Base-by-base conservation (phyloP, 768 basidiomycete species). In the Russula abietina region DNA sequence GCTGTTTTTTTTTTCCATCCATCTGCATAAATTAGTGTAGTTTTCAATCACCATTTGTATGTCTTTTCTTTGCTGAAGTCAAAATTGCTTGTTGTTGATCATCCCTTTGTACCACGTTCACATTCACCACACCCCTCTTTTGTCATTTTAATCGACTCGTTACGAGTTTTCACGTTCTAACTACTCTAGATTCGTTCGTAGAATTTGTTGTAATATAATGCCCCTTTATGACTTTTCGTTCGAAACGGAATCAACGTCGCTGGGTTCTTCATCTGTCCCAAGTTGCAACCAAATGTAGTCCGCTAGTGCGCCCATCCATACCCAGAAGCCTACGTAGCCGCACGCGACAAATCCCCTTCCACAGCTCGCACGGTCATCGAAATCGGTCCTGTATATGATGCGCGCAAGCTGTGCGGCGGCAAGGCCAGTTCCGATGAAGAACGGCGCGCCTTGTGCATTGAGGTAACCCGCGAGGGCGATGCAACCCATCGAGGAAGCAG, bases 291-390 rank as follows among this genome's bases (percentile, higher is more conserved):
- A 60, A 7, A 71, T 69, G 70, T 92, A 93, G 74, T 97, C 93
- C 16, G 74, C 81, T 12, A 85, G 70, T 16, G 89, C 80, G 11
- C 93, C 94, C 74, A 84, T 81, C 90, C 89, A 94, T 14, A 96
- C 75, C 85, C 87, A 87, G 65, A 91, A 89, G 0, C 94, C 94
- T 30, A 89, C 78, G 86, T 88, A 92, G 0, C 92, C 92, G 72
- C 93, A 96, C 1, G 86, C 85, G 7, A 83, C 81, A 63, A 99
- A 99, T 7, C 91, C 91, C 64, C 80, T 81, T 94, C 94, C 97
- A 71, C 94, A 97, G 73, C 91, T 93, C 24, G 76, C 69, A 8
- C 93, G 80, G 65, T 72, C 75, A 55, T 95, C 78, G 64, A 93
- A 93, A 69, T 97, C 80, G 4, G 92, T 95, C 33, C 72, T 76